Percentiles rank a stretch among this genome's conserved stretches.
phyloP scores from a whole-genome alignment of 345 rosid species.

The Camelina hispida region DNA sequence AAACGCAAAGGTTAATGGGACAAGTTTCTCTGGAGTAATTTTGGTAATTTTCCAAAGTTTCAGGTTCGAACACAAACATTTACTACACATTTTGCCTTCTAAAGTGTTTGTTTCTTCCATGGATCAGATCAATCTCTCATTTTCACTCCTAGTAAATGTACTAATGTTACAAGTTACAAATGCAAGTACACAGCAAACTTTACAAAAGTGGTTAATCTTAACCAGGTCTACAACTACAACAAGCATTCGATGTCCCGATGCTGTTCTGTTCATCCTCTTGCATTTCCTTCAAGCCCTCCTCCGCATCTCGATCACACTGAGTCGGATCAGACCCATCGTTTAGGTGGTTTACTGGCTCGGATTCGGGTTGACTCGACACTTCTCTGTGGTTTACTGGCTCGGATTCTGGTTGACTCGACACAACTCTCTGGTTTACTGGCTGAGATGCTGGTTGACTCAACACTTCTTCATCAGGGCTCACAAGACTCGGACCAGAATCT shows the following conservation, averaged over 20 bases:
- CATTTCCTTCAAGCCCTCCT: constrained; percentile 17
- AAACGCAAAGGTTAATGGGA: not conserved
- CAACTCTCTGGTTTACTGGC: constrained; percentile 18
- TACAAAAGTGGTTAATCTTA: constrained; percentile 30
- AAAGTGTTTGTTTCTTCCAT: constrained; percentile 4
- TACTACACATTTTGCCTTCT: not conserved
- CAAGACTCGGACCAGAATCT: constrained; percentile 27
- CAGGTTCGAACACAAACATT: not conserved
- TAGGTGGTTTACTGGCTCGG: constrained; percentile 17
- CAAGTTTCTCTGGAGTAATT: constrained; percentile 8
- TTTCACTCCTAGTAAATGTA: constrained; percentile 18
- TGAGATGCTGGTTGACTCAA: constrained; percentile 28
- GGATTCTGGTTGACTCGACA: constrained; percentile 21
- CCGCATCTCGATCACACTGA: constrained; percentile 12
- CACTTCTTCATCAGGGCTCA: constrained; percentile 22
- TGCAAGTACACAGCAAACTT: constrained; percentile 4
- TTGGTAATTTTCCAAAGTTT: not conserved
- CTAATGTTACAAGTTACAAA: constrained; percentile 33
- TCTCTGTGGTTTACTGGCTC: constrained; percentile 15
- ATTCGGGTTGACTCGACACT: constrained; percentile 15
- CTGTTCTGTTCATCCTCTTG: constrained; percentile 30
- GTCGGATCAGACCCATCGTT: not conserved
- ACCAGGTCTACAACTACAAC: constrained; percentile 35
- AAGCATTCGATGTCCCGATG: constrained; percentile 26
- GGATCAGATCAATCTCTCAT: constrained; percentile 29